Conservation (phyloP, 805 yeast genomes). For the Zygoascus biomembranicola region DNA sequence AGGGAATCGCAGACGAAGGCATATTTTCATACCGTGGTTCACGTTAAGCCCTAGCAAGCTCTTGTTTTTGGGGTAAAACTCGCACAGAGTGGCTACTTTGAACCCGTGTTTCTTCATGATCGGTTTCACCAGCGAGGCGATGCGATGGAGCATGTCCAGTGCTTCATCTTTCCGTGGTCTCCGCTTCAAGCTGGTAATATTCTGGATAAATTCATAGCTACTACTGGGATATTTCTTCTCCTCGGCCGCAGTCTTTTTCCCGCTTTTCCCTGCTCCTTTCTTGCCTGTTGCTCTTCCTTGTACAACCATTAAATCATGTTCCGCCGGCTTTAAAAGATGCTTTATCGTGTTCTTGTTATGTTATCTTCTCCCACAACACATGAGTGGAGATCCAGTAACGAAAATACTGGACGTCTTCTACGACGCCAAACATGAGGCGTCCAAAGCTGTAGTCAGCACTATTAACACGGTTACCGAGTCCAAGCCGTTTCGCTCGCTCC, state of each 20-base stretch:
- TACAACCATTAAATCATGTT: neutral
- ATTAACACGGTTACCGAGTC: slow-evolving; percentile 10
- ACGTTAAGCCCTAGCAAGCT: slow-evolving; percentile 74
- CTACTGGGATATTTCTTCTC: neutral
- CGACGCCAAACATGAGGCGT: slow-evolving; percentile 12
- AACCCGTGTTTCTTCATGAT: slow-evolving; percentile 61
- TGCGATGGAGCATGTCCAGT: slow-evolving; percentile 50
- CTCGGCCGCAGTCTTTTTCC: neutral
- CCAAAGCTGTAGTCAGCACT: slow-evolving; percentile 8
- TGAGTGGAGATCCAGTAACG: slow-evolving; percentile 14
- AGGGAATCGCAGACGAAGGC: slow-evolving; percentile 59
- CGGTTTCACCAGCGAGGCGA: slow-evolving; percentile 66
- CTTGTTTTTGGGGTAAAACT: slow-evolving; percentile 68
- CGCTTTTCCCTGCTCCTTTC: neutral
- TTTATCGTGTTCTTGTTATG: neutral
- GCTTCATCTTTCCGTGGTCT: slow-evolving; percentile 44
- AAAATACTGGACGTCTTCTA: slow-evolving; percentile 14
- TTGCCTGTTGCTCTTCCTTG: neutral
- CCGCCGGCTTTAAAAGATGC: neutral
- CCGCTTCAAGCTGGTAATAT: slow-evolving; percentile 36
- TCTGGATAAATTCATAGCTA: slow-evolving; percentile 11
- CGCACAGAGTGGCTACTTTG: slow-evolving; percentile 61
- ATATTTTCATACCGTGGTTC: slow-evolving; percentile 64
- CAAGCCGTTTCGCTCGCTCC: slow-evolving; percentile 12
- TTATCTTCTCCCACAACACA: neutral